Base-by-base conservation (phyloP, 140 eudicot species). In the Anethum foeniculum region DNA sequence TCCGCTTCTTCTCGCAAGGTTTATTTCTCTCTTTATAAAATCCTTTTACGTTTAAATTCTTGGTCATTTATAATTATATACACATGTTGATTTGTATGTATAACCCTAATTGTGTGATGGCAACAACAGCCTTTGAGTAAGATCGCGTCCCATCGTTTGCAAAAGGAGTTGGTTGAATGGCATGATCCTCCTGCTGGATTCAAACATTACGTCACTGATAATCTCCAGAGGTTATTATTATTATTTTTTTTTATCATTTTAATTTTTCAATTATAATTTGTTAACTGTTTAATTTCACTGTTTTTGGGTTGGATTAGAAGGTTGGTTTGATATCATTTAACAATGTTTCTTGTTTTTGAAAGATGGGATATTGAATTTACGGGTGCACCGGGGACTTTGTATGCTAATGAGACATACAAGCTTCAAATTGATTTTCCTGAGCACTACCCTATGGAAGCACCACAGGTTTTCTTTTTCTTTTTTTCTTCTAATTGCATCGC, bases 381-480 rank as follows among this genome's bases (percentile, higher is more conserved):
- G 72, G 97, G 97, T 79, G 97, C 97, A 48, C 88, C 92, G 1
- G 97, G 93, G 34, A 92, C 97, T 79, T 65, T 92, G 81, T 92
- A 92, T 86, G 81, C 92, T 1, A 85, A 84, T 73, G 97, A 92
- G 73, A 91, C 87, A 0, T 92, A 86, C 80, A 96, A 89, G 83
- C 83, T 92, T 85, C 97, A 92, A 83, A 96, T 92, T 85, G 97
- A 92, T 86, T 92, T 92, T 69, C 97, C 97, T 51, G 97, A 92
- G 69, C 96, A 92, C 84, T 92, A 92, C 74, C 97, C 97, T 76
- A 92, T 92, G 97, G 97, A 92, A 89, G 93, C 97, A 16, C 97
- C 97, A 28, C 97, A 92, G 96, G 97, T 92, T n/a, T 6, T 6
- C 8, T 41, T 27, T 47, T 19, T 46, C 46, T 73, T 64, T 19